Percentiles rank a stretch among this genome's conserved stretches.
These are phyloP conservation scores for Bonia amplexicaulis DNA, from an alignment of 176 grass and related monocot genomes.

Conservation along the genomic window DNA sequence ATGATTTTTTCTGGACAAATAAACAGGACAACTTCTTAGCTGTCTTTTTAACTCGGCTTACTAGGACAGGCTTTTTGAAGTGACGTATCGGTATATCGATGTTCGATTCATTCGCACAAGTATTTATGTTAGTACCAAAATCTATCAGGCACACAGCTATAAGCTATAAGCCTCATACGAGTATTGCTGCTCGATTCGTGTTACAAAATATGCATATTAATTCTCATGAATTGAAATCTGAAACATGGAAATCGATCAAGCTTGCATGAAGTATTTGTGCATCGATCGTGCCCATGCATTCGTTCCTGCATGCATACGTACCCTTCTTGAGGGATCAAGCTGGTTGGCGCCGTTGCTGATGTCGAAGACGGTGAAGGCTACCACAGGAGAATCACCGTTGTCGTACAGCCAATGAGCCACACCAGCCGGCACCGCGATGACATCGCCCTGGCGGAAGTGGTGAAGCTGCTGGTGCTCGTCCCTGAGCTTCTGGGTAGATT, in stretches of 20 bases:
- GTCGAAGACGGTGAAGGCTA: conserved; percentile 27
- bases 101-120: too few species aligned
- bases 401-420: conserved; percentile 39
- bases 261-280: not conserved
- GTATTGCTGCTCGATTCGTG: not conserved
- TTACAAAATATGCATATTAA: not conserved
- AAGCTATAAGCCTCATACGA: not conserved
- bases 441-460: conserved; percentile 27
- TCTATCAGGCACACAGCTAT: too few species aligned
- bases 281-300: not conserved
- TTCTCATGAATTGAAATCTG: not conserved
- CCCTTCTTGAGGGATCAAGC: conserved; percentile 27
- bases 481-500: not conserved
- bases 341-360: conserved; percentile 36
- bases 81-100: too few species aligned
- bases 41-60: too few species aligned
- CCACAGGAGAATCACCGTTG: conserved; percentile 32
- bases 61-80: too few species aligned
- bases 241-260: not conserved
- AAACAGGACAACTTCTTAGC: too few species aligned
- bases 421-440: conserved; percentile 35
- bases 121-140: too few species aligned
- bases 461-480: conserved; percentile 48
- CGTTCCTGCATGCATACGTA: not conserved
- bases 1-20: too few species aligned